phyloP scores from a whole-genome alignment of 352 stramenopile genomes.

The Globisporangium splendens region DNA sequence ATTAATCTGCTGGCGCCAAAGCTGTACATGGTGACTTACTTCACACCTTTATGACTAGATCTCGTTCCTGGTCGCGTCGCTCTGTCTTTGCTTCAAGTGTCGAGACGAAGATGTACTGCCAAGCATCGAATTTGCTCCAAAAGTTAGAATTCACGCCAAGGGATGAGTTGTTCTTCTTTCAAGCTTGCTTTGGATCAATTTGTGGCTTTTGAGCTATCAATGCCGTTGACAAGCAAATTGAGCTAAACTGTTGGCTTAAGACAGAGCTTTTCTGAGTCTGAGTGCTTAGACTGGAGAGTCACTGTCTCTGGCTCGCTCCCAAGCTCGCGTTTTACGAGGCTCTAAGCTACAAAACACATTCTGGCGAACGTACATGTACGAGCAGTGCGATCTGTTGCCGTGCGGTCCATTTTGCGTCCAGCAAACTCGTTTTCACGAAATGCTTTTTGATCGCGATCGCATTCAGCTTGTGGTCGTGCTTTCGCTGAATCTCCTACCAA shows the following conservation, averaged over 20 bases:
- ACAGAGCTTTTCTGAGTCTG: too few relatives aligned
- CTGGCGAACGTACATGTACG: slow-evolving; percentile 20
- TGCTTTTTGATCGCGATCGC: slow-evolving; percentile 41
- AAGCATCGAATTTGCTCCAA: slow-evolving; percentile 45
- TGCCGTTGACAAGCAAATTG: too few relatives aligned
- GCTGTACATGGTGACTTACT: not conserved
- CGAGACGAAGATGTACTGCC: slow-evolving; percentile 70
- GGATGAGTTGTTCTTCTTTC: slow-evolving; percentile 12
- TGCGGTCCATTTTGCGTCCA: slow-evolving; percentile 15
- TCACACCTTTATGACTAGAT: slow-evolving; percentile 24
- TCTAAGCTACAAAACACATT: not conserved
- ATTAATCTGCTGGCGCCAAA: not conserved
- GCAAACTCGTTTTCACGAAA: slow-evolving; percentile 20
- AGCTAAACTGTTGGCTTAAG: too few relatives aligned
- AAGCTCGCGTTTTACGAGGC: slow-evolving; percentile 1
- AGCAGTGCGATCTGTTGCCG: slow-evolving; percentile 21
- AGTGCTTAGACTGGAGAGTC: not conserved
- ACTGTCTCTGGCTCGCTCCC: not conserved
- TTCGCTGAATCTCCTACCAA: slow-evolving; percentile 48
- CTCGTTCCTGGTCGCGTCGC: slow-evolving; percentile 36
- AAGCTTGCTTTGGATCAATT: too few relatives aligned
- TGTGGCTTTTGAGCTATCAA: too few relatives aligned
- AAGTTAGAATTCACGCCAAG: slow-evolving; percentile 42
- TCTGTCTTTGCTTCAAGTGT: slow-evolving; percentile 73
- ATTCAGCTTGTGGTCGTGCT: slow-evolving; percentile 31